Conservation (phyloP, 1,284 basidiomycete species). For the Malassezia globosa region DNA sequence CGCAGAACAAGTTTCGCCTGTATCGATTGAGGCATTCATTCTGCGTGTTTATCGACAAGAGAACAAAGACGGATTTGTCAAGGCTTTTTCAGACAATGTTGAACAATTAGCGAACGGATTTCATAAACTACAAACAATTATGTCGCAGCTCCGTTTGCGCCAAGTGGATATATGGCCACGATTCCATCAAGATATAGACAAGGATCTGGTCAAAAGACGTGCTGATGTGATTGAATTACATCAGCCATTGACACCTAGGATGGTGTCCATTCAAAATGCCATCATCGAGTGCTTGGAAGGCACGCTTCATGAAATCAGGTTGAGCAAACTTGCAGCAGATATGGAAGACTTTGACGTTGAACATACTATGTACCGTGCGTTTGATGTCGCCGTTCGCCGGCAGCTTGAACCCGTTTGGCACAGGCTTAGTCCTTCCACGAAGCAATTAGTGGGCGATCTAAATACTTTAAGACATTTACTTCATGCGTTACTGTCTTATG, state of each 20-base stretch:
- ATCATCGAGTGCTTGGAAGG: slow-evolving; percentile 90
- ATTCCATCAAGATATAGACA: slow-evolving; percentile 56
- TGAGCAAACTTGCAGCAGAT: slow-evolving; percentile 77
- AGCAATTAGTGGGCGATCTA: slow-evolving; percentile 79
- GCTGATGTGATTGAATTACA: slow-evolving; percentile 88
- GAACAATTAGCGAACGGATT: slow-evolving; percentile 85
- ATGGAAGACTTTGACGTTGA: slow-evolving; percentile 86
- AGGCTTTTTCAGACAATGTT: slow-evolving; percentile 92
- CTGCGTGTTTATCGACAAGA: slow-evolving; percentile 30
- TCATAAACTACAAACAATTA: slow-evolving; percentile 77
- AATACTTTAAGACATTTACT: slow-evolving; percentile 73
- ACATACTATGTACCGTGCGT: slow-evolving; percentile 85
- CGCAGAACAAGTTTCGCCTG: slow-evolving; percentile 69
- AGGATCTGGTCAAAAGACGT: slow-evolving; percentile 48
- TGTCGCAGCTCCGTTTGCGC: slow-evolving; percentile 80
- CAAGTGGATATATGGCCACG: slow-evolving; percentile 81
- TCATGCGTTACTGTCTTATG: slow-evolving; percentile 75
- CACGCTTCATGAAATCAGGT: slow-evolving; percentile 79
- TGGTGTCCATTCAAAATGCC: slow-evolving; percentile 81
- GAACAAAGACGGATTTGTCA: slow-evolving; percentile 64
- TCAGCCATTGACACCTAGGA: slow-evolving; percentile 70
- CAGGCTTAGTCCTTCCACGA: slow-evolving; percentile 80
- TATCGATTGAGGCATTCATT: slow-evolving; percentile 41
- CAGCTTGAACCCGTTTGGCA: slow-evolving; percentile 94
- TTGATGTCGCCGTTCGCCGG: slow-evolving; percentile 75